These are phyloP conservation scores for Yamadazyma nakazawae DNA, from an alignment of 805 yeast species.

Conservation along the genomic window DNA sequence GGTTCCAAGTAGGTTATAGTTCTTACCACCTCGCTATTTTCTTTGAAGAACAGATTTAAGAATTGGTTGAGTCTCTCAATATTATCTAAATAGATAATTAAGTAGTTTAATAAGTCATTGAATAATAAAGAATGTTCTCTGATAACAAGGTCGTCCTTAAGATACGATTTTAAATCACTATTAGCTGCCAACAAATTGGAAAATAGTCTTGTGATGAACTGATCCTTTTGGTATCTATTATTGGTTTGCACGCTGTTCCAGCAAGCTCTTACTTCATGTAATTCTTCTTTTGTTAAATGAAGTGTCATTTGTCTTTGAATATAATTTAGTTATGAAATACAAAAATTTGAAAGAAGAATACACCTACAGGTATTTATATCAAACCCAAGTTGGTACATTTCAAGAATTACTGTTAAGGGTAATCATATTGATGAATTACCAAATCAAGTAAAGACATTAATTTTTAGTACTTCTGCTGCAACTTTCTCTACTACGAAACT, in stretches of 20 bases:
- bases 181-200: constrained; percentile 32
- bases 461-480: background rate
- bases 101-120: constrained; percentile 33
- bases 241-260: constrained; percentile 33
- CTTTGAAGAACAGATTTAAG: constrained; percentile 29
- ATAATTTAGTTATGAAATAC: background rate
- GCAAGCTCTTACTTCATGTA: constrained; percentile 23
- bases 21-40: constrained; percentile 25
- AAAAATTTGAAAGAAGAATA: background rate
- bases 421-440: constrained; percentile 9
- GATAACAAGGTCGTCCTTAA: constrained; percentile 18
- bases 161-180: constrained; percentile 22
- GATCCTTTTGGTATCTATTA: constrained; percentile 27
- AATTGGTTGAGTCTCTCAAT: constrained; percentile 29
- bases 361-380: constrained; percentile 2
- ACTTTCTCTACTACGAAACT: background rate
- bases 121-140: constrained; percentile 32
- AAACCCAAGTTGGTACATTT: background rate
- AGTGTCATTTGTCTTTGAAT: constrained; percentile 11
- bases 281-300: constrained; percentile 10
- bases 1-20: constrained; percentile 36
- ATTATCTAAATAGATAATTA: constrained; percentile 30
- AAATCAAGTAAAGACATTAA: constrained; percentile 6
- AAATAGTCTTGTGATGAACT: constrained; percentile 30
- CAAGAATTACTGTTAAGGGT: constrained; percentile 4